Evolutionary conservation across 164 flowering plant genomes (phyloP).

Genomic region (Berberis thunbergii): DNA sequence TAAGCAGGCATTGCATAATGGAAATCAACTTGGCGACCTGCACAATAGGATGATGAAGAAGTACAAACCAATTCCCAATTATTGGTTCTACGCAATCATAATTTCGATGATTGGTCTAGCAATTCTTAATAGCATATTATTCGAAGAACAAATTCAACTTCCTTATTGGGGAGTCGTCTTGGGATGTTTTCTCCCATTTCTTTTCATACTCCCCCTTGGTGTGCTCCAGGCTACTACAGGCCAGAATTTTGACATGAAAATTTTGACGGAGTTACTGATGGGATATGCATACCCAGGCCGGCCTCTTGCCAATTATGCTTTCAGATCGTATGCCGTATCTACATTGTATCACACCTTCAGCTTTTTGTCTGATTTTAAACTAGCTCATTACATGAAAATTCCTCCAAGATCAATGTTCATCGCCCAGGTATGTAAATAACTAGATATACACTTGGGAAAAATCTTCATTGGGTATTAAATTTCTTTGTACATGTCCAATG

Average conservation of each 20-base stretch:
- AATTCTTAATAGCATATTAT: background rate
- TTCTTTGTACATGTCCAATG: background rate
- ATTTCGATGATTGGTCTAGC: background rate
- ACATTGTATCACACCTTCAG: background rate
- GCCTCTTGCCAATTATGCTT: background rate
- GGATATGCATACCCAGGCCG: background rate
- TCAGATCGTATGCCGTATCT: background rate
- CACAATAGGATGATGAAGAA: background rate
- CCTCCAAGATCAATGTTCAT: slow-evolving; percentile 7
- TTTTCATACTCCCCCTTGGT: background rate
- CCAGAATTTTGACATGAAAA: background rate
- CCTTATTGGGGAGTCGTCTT: background rate
- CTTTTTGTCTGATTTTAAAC: background rate
- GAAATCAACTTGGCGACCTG: background rate
- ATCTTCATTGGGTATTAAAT: too few species aligned
- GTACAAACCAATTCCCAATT: background rate
- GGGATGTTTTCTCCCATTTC: background rate
- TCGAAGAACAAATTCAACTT: background rate
- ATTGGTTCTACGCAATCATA: background rate
- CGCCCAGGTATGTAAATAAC: background rate
- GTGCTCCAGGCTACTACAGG: background rate
- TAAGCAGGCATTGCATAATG: background rate
- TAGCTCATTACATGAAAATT: slow-evolving; percentile 3
- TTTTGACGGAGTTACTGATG: too few species aligned
- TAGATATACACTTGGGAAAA: too few species aligned